Evolutionary conservation across 2,329 filamentous ascomycete genomes (phyloP), one percentile per base, ranked within the genome.

Genomic region (Chrysoporthe deuterocubensis): DNA sequence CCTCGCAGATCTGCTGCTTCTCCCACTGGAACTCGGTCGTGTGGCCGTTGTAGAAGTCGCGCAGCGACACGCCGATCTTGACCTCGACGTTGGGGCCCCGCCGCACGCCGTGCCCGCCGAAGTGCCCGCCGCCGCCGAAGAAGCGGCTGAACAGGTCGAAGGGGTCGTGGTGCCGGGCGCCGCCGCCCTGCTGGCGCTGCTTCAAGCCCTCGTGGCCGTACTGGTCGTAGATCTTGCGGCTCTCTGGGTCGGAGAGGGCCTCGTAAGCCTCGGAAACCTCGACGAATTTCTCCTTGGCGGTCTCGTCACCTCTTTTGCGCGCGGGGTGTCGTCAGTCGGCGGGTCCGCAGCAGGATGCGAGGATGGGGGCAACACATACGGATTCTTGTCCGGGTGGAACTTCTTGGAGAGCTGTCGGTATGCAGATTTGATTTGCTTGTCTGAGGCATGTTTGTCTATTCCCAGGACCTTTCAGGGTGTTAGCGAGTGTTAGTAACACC

Each of bases 311-410:
- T 67, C 93, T 96, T 54, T 67, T 62, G 26, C 16, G 21, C 4
- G 32, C 8, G 18, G 32, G 32, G 8, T 32, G 6, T 40, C 7
- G 34, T 42, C 8, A 58, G 56, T 2, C 14, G 54, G 34, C 3
- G 9, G 65, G 56, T 71, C n/a, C 40, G n/a, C 18, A 56, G 56
- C 2, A 21, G 4, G 58, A 57, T 44, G 50, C 70, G 62, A 40
- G 66, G 16, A 37, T 32, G 37, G 52, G 43, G 62, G 60, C 58
- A 66, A 62, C 57, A 82, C 91, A 75, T 87, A 96, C 91, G 95
- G 94, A 75, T 98, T 98, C 87, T 99, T 99, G 81, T 99, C 96
- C 3, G 96, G 96, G 77, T 99, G 96, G 79, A 87, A 97, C 78
- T 96, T 97, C 81, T 98, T 98, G 83, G 92, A 96, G 13, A 99